Conservation (phyloP, 345 rosid species). For the Pistacia atlantica region DNA sequence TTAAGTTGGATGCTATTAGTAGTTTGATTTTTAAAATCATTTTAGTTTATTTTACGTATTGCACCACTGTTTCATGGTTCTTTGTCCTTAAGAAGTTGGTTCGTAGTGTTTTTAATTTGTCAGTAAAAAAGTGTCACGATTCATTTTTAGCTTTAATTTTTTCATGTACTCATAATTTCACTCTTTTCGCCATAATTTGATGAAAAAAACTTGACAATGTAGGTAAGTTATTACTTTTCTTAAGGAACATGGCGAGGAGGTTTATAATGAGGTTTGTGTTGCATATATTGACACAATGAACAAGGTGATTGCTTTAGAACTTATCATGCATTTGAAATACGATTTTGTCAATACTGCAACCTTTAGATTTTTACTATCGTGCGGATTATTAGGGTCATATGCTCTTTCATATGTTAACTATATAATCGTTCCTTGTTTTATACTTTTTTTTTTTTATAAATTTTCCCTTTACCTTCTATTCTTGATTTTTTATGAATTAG, state of each 20-base stretch:
- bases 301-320: conserved; percentile 21
- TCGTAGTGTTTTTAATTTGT: background rate
- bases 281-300: too few species aligned
- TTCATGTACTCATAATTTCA: too few species aligned
- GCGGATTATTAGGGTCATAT: background rate
- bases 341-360: background rate
- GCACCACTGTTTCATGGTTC: background rate
- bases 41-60: background rate
- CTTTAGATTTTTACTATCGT: background rate
- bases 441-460: background rate
- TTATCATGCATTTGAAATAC: background rate
- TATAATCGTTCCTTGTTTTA: background rate
- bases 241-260: too few species aligned
- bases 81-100: background rate
- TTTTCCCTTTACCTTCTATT: background rate
- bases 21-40: background rate
- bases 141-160: too few species aligned
- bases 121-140: background rate
- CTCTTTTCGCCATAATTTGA: too few species aligned
- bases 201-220: too few species aligned
- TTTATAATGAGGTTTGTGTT: too few species aligned
- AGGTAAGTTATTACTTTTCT: too few species aligned
- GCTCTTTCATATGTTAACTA: background rate
- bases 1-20: background rate
- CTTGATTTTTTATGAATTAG: background rate